Evolutionary conservation across 2,329 filamentous ascomycete genomes (phyloP).

Genomic region (Xylariaceae sp.): DNA sequence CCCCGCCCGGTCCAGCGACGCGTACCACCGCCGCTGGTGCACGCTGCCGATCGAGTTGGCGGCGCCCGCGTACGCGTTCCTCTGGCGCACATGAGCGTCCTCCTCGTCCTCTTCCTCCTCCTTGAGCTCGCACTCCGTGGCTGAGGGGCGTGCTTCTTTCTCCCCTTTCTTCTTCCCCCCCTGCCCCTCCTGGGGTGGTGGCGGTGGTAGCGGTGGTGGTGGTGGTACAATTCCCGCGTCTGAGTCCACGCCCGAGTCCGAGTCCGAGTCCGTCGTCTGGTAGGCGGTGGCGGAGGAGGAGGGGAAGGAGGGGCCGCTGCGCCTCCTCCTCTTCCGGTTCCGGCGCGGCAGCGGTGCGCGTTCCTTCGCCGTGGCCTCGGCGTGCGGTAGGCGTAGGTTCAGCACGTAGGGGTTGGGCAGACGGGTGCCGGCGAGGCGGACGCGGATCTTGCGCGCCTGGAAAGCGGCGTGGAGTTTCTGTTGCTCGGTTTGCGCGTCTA

Average conservation of each 20-base stretch:
- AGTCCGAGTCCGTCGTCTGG: constrained; percentile 24
- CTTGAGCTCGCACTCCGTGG: constrained; percentile 45
- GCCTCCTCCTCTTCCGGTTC: constrained; percentile 11
- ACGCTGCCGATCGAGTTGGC: constrained; percentile 67
- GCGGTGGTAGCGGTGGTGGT: no score
- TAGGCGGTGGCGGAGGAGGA: no score
- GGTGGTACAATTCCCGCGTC: constrained; percentile 28
- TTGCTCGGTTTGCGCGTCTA: constrained; percentile 40
- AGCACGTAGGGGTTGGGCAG: constrained; percentile 58
- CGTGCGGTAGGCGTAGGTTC: constrained; percentile 53
- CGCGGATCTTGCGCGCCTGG: constrained; percentile 56
- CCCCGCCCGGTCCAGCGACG: constrained; percentile 61
- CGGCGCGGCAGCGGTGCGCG: no score
- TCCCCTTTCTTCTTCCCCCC: constrained; percentile 7
- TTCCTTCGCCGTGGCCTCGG: constrained; percentile 41
- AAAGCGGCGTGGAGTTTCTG: constrained; percentile 56
- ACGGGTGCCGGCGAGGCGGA: constrained; percentile 56
- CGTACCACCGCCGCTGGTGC: constrained; percentile 68
- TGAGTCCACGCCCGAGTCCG: constrained; percentile 5
- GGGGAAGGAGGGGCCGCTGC: no score
- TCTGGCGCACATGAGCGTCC: constrained; percentile 56
- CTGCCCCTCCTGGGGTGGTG: no score
- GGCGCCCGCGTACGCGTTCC: constrained; percentile 69
- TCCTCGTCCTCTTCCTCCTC: constrained; percentile 58
- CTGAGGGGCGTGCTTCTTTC: constrained; percentile 33